Conservation (phyloP, 1,139 yeast species). For the Suhomyces kunorum region DNA sequence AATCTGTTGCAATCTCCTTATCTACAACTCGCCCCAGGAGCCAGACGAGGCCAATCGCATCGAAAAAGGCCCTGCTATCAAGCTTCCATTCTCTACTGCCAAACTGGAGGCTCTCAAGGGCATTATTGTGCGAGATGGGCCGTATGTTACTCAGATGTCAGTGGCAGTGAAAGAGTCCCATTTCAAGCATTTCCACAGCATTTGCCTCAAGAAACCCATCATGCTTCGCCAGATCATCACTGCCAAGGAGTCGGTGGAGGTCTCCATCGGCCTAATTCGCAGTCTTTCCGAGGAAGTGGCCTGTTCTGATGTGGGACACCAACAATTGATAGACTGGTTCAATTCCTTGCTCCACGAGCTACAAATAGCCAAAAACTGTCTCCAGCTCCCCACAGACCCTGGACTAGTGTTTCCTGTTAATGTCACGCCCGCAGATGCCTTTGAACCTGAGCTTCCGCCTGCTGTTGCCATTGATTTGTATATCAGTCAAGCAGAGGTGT, state of each 20-base stretch:
- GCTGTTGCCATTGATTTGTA: constrained; percentile 42
- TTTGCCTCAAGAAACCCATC: constrained; percentile 33
- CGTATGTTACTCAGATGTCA: constrained; percentile 35
- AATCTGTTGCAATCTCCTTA: constrained; percentile 40
- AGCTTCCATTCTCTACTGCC: constrained; percentile 40
- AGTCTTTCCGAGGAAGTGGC: constrained; percentile 16
- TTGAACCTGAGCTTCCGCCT: constrained; percentile 38
- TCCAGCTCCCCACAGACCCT: constrained; percentile 49
- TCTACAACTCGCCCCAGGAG: constrained; percentile 42
- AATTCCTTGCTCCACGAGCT: constrained; percentile 30
- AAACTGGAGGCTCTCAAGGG: constrained; percentile 47
- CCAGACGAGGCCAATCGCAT: constrained; percentile 31
- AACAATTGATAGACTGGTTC: constrained; percentile 27
- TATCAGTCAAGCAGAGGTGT: constrained; percentile 47
- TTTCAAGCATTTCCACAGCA: constrained; percentile 31
- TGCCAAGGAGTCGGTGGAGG: constrained; percentile 36
- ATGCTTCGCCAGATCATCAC: constrained; percentile 36
- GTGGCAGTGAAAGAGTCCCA: constrained; percentile 31
- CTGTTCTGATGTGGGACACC: constrained; percentile 11
- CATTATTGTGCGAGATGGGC: constrained; percentile 44
- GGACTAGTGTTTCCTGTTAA: constrained; percentile 42
- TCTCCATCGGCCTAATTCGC: constrained; percentile 30
- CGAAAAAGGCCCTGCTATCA: constrained; percentile 42
- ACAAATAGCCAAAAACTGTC: constrained; percentile 35
- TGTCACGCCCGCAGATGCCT: constrained; percentile 26